Evolutionary conservation across 75 land plant genomes (phyloP).

Genomic region (Selaginella moellendorffii): DNA sequence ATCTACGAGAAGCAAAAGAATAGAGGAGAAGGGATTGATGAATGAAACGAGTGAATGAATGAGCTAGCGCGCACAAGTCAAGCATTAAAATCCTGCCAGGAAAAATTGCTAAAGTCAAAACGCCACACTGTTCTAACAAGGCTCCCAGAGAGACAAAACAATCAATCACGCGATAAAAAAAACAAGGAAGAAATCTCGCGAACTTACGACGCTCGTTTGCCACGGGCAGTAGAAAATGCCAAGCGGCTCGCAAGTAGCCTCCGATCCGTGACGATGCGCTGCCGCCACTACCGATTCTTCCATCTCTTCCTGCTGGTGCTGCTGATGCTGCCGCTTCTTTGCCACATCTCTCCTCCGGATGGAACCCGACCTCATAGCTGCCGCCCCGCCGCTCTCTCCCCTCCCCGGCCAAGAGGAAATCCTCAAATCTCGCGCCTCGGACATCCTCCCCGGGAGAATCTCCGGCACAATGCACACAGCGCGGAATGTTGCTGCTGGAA

Average conservation of each 20-base stretch:
- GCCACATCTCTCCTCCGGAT: conserved; percentile 68
- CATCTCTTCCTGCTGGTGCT: conserved; percentile 30
- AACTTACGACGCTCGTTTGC: background rate
- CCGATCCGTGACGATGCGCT: conserved; percentile 20
- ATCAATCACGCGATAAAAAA: background rate
- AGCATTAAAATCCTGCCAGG: conserved; percentile 4
- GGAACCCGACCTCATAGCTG: conserved; percentile 34
- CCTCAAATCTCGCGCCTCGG: too few relatives aligned
- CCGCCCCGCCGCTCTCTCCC: too few relatives aligned
- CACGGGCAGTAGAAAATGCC: background rate
- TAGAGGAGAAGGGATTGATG: too few relatives aligned
- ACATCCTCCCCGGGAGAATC: too few relatives aligned
- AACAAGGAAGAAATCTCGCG: background rate
- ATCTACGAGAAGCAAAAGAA: conserved; percentile 12
- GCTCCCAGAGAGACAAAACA: background rate
- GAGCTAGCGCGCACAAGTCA: too few relatives aligned
- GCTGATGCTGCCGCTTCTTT: conserved; percentile 18
- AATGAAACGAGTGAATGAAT: too few relatives aligned
- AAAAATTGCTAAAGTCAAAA: background rate
- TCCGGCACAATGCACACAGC: too few relatives aligned
- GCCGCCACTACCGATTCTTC: too few relatives aligned
- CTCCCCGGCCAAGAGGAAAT: too few relatives aligned
- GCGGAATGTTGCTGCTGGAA: too few relatives aligned
- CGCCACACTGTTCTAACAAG: background rate
- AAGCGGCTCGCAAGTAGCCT: conserved; percentile 47